phyloP scores from a whole-genome alignment of 2,329 filamentous ascomycete species.

The Furcasterigmium sp. region DNA sequence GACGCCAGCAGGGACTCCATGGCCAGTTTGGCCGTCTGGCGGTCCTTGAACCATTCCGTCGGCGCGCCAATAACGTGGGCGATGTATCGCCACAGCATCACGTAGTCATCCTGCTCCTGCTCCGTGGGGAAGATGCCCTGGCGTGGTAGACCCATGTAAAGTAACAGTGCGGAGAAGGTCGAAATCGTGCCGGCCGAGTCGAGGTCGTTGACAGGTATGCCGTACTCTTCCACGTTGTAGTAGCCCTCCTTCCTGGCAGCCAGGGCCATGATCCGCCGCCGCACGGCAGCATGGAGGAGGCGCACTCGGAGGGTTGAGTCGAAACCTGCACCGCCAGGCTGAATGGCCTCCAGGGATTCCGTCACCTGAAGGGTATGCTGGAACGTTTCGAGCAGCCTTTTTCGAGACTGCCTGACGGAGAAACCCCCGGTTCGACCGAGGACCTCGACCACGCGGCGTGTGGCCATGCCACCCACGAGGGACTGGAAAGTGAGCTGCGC shows the following conservation, averaged over 20 bases:
- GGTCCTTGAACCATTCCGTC: conserved; percentile 51
- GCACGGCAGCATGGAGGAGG: conserved; percentile 59
- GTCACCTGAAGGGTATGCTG: conserved; percentile 73
- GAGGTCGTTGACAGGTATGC: conserved; percentile 68
- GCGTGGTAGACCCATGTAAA: conserved; percentile 65
- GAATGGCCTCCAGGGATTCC: conserved; percentile 55
- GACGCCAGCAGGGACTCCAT: conserved; percentile 64
- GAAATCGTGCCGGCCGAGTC: conserved; percentile 68
- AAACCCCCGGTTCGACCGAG: conserved; percentile 72
- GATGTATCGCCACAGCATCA: conserved; percentile 66
- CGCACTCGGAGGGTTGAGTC: conserved; percentile 58
- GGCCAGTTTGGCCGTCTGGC: conserved; percentile 49
- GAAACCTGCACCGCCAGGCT: conserved; percentile 62
- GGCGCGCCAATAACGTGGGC: conserved; percentile 68
- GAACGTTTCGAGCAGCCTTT: conserved; percentile 62
- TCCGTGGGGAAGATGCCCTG: conserved; percentile 63
- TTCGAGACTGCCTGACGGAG: conserved; percentile 58
- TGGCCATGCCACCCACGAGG: conserved; percentile 65
- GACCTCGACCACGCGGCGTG: conserved; percentile 68
- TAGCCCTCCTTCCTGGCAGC: conserved; percentile 48
- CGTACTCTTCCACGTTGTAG: conserved; percentile 51
- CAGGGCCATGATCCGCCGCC: conserved; percentile 56
- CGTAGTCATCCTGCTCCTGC: conserved; percentile 63
- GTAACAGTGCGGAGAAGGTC: conserved; percentile 62
- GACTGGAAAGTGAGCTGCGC: conserved; percentile 55